Percentiles rank a stretch among this genome's conserved stretches.
Evolutionary conservation across 2,329 filamentous ascomycete genomes (phyloP).

Genomic region (Colletotrichum liaoningense): DNA sequence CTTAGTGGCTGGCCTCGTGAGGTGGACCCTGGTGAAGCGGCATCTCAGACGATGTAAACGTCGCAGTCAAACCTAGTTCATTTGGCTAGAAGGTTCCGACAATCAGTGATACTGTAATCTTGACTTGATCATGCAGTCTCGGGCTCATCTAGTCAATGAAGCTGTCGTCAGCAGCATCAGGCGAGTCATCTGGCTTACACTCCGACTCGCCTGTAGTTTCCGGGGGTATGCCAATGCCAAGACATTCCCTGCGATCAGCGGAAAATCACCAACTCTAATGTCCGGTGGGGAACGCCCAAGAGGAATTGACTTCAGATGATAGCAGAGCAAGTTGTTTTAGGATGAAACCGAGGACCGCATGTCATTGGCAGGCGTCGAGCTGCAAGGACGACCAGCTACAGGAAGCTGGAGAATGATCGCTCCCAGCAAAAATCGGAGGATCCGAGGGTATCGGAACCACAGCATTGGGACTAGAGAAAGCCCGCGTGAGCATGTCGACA

Average conservation of each 20-base stretch:
- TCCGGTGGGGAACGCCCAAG: not conserved
- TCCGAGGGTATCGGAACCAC: not conserved
- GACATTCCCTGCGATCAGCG: not conserved
- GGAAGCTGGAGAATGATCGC: not conserved
- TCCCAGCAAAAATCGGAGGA: not conserved
- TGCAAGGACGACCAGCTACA: not conserved
- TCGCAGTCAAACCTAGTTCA: not conserved
- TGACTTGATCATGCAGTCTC: not conserved
- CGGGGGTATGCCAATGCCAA: not conserved
- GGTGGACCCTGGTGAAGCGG: not conserved
- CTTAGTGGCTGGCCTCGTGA: no score
- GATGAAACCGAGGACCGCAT: not conserved
- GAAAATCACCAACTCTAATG: not conserved
- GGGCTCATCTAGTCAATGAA: not conserved
- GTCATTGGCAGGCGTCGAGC: not conserved
- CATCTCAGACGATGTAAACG: not conserved
- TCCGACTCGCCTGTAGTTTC: not conserved
- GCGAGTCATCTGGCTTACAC: no score
- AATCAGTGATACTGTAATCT: not conserved
- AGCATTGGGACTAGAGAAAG: not conserved
- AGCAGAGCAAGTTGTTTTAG: conserved; percentile 3
- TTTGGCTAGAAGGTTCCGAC: not conserved
- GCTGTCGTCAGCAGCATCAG: not conserved
- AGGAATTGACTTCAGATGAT: not conserved
- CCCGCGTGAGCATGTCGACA: no score